Conservation (phyloP, 73 alveolate genomes). For the Paramecium biaurelia region DNA sequence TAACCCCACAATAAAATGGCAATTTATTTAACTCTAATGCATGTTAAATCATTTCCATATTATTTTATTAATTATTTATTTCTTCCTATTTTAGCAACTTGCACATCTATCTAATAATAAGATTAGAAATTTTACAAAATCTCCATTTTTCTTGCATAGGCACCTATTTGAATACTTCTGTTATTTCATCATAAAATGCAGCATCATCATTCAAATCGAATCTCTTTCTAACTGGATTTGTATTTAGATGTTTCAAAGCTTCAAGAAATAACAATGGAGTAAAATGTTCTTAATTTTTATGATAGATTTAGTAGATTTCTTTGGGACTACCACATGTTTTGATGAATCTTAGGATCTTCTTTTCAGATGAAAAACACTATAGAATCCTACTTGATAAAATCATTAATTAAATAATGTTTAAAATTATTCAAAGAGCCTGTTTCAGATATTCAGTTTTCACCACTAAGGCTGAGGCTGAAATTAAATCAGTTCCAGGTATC, state of each 20-base stretch:
- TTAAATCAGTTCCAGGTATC: conserved; percentile 49
- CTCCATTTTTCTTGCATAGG: conserved; percentile 40
- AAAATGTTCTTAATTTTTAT: neutral
- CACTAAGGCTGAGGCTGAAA: neutral
- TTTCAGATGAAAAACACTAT: neutral
- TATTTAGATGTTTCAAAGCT: neutral
- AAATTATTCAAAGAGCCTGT: neutral
- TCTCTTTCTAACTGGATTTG: neutral
- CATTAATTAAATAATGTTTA: conserved; percentile 15
- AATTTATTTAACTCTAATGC: neutral
- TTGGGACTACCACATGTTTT: neutral
- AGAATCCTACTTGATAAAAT: neutral
- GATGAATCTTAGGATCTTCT: neutral
- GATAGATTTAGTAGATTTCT: neutral
- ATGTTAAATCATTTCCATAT: neutral
- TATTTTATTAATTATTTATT: neutral
- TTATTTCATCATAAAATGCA: neutral
- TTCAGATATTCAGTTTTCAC: neutral
- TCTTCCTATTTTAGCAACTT: neutral
- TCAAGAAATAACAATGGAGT: neutral
- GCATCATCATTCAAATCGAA: neutral
- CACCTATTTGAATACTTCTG: neutral
- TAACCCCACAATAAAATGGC: conserved; percentile 40
- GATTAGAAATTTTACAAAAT: conserved; percentile 1
- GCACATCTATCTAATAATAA: conserved; percentile 18